A percentile compares a stretch with the other conserved stretches of the same genome.
Conservation (phyloP, 805 yeast genomes). For the Saccharomycopsis fibuligera region DNA sequence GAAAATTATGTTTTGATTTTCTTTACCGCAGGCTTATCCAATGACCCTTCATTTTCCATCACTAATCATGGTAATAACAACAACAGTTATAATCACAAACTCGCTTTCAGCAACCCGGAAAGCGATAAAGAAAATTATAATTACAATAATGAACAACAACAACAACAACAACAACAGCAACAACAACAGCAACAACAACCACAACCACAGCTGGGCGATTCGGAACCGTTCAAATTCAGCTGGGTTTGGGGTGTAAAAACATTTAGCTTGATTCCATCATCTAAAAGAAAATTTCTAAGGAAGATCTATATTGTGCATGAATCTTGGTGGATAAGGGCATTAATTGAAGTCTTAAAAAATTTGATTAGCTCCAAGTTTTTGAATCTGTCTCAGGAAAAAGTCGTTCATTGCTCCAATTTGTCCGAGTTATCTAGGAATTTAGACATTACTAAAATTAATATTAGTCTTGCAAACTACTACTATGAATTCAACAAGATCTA, state of each 20-base stretch:
- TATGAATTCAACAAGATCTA: conserved; percentile 44
- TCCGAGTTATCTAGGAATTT: conserved; percentile 52
- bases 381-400: conserved; percentile 26
- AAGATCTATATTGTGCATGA: conserved; percentile 82
- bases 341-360: conserved; percentile 63
- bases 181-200: neutral
- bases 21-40: conserved; percentile 75
- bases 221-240: conserved; percentile 29
- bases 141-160: too few relatives aligned
- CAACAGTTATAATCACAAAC: neutral
- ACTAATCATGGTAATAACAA: neutral
- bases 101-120: neutral
- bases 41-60: conserved; percentile 23
- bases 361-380: conserved; percentile 46
- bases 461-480: conserved; percentile 68
- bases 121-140: neutral
- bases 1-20: conserved; percentile 62
- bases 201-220: conserved; percentile 24
- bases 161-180: neutral
- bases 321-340: conserved; percentile 78
- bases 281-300: conserved; percentile 44
- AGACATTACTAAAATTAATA: conserved; percentile 71
- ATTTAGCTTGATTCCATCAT: conserved; percentile 51
- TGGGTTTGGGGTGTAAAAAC: conserved; percentile 72
- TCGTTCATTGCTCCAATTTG: conserved; percentile 42